Evolutionary conservation across 257 asterid genomes (phyloP), one percentile per base, ranked within the genome.

Genomic region (Gentiana dahurica): DNA sequence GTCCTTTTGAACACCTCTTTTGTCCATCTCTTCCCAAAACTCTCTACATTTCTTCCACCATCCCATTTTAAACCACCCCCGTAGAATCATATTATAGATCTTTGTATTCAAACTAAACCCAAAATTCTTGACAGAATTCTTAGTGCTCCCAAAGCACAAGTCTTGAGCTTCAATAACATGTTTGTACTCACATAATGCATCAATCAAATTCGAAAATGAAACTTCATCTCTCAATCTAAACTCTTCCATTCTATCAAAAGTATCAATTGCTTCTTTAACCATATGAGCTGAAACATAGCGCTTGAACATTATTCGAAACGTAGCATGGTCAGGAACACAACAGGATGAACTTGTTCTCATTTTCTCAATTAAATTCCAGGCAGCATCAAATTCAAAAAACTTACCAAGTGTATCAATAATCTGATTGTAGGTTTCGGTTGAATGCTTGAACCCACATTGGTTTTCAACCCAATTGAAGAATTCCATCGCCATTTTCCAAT

Each of bases 91-190:
- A 67, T 85, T 87, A 63, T 82, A 68, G 12, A 77, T 66, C 66
- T 85, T 90, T 2, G 89, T 72, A 65, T 67, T 81, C 35, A 72
- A 65, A 44, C 65, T 62, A 47, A 77, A 72, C 37, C 71, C 67
- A 24, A 63, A 36, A 65, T 66, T 68, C 59, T 37, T 68, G 44
- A 39, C 66, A 33, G 13, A 53, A 54, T 59, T 73, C 60, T 59
- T 61, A 6, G 53, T 62, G 54, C 64, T 74, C 36, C 76, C 77
- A 49, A 91, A 87, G 80, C 87, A 85, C 51, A 91, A 54, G 35
- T 87, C 98, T 63, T 85, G 92, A 38, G 98, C 98, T 70, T 91
- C 98, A 48, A 78, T 67, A 64, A 91, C 98, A 62, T 91, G 96
- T 69, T 79, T 87, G 68, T 87, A 77, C 76, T 91, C 95, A 38